Conservation (phyloP, 768 basidiomycete species). For the Lenzites betulinus region DNA sequence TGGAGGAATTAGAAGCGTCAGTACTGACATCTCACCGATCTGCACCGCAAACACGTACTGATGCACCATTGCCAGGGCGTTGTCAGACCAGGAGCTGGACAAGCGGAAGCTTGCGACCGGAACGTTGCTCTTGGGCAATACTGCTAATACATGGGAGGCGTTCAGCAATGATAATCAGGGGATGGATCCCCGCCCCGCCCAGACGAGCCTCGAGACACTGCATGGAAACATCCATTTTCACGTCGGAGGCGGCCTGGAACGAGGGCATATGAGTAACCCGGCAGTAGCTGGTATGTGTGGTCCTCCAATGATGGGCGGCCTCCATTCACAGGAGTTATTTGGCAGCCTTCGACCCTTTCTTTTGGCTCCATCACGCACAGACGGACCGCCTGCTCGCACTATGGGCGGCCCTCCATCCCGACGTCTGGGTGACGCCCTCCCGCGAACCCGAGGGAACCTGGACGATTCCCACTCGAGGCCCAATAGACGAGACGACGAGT, state of each 20-base stretch:
- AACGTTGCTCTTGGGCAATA: slow-evolving; percentile 33
- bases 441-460: slow-evolving; percentile 7
- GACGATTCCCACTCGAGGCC: slow-evolving; percentile 11
- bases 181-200: slow-evolving; percentile 39
- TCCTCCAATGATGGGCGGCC: not conserved
- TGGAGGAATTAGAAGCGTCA: not conserved
- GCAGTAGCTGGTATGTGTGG: slow-evolving; percentile 37
- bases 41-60: too few relatives aligned
- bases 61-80: too few relatives aligned
- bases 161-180: slow-evolving; percentile 48
- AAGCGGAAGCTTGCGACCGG: slow-evolving; percentile 31
- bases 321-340: not conserved
- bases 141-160: slow-evolving; percentile 38
- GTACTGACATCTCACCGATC: not conserved
- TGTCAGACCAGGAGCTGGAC: not conserved
- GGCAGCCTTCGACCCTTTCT: slow-evolving; percentile 51
- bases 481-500: slow-evolving; percentile 10
- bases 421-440: slow-evolving; percentile 37
- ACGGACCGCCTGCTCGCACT: slow-evolving; percentile 52
- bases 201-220: slow-evolving; percentile 47
- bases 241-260: slow-evolving; percentile 40
- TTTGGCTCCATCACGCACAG: slow-evolving; percentile 54
- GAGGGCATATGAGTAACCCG: slow-evolving; percentile 44
- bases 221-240: slow-evolving; percentile 47
- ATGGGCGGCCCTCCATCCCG: slow-evolving; percentile 48